Percentiles rank a stretch among this genome's conserved stretches.
Conservation (phyloP, 176 grass and related monocot species). For the Musa schizocarpa region DNA sequence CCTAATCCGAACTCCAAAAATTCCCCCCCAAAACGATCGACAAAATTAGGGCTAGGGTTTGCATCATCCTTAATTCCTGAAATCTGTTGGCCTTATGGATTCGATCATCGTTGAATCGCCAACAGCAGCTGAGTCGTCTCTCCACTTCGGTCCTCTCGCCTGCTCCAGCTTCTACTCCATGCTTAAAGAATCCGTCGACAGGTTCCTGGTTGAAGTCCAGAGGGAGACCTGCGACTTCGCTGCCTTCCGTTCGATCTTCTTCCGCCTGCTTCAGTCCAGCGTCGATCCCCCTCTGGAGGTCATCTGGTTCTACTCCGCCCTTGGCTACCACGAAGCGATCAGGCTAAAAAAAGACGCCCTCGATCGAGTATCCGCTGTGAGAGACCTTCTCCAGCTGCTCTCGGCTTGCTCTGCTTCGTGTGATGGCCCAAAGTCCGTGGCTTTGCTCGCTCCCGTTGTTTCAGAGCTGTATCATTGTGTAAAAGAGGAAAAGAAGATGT, state of each 20-base stretch:
- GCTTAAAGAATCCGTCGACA: constrained; percentile 67
- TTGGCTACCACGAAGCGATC: constrained; percentile 69
- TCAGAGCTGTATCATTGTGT: constrained; percentile 66
- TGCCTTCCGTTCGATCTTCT: constrained; percentile 72
- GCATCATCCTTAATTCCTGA: background rate
- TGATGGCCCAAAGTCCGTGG: constrained; percentile 55
- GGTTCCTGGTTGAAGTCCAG: constrained; percentile 67
- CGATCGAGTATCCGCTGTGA: constrained; percentile 31
- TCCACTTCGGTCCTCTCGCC: constrained; percentile 38
- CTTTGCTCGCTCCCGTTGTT: constrained; percentile 68
- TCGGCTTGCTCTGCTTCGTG: constrained; percentile 55
- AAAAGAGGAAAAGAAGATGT: constrained; percentile 22
- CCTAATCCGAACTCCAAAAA: background rate
- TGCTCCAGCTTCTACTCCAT: constrained; percentile 60
- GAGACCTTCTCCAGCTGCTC: constrained; percentile 63
- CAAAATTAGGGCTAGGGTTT: constrained; percentile 2
- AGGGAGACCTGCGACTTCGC: constrained; percentile 58
- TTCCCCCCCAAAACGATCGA: background rate
- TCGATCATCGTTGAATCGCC: constrained; percentile 52
- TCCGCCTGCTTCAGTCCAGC: constrained; percentile 52
- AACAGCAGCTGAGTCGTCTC: constrained; percentile 35
- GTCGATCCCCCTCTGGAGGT: constrained; percentile 75
- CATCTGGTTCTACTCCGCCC: constrained; percentile 87
- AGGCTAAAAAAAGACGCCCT: constrained; percentile 18
- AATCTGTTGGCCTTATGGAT: constrained; percentile 13